Evolutionary conservation across 2,329 filamentous ascomycete genomes (phyloP), one percentile per base, ranked within the genome.

Genomic region (Corinectria fuckeliana): DNA sequence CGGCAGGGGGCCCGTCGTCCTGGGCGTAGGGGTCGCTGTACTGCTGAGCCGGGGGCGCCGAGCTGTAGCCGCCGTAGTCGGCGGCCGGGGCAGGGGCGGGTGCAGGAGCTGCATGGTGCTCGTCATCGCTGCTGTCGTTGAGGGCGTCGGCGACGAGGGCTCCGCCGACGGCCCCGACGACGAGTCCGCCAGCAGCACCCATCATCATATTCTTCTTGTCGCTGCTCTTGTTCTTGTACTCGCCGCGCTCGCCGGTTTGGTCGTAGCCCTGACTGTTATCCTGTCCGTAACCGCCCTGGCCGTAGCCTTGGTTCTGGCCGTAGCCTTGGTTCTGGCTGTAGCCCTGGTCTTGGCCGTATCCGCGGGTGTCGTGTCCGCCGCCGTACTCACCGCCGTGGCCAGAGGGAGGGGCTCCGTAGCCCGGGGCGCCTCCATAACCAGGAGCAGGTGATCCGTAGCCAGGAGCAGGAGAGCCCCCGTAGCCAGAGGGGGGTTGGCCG

Each of bases 181-280:
- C 86, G 18, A 88, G 70, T 73, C 87, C 88, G 32, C 80, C 87
- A 9, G 82, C 84, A 50, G 84, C 87, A 41, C 81, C 86, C 20
- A 86, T 79, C 42, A 88, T 75, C 71, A 87, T 79, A 67, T 82
- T 83, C 18, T 81, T 83, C 63, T 78, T 82, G 54, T 80, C 78
- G 57, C 80, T 80, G 38, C 75, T 74, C 67, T 78, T 76, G 64
- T 80, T 74, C 63, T 70, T 50, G 44, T 67, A 30, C 28, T 60
- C 56, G n/a, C 50, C 41, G 10, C 63, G 57, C 10, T 70, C 55
- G 26, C 66, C 69, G 30, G 68, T 38, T 4, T 32, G 47, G 11
- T 32, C 16, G 26, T 55, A 54, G 39, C 61, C 50, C 14, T 66
- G 48, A 8, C 56, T 56, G 13, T 61, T 6, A 14, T 32, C 30